Evolutionary conservation across 768 basidiomycete genomes (phyloP).

Genomic region (Cyathus striatus): DNA sequence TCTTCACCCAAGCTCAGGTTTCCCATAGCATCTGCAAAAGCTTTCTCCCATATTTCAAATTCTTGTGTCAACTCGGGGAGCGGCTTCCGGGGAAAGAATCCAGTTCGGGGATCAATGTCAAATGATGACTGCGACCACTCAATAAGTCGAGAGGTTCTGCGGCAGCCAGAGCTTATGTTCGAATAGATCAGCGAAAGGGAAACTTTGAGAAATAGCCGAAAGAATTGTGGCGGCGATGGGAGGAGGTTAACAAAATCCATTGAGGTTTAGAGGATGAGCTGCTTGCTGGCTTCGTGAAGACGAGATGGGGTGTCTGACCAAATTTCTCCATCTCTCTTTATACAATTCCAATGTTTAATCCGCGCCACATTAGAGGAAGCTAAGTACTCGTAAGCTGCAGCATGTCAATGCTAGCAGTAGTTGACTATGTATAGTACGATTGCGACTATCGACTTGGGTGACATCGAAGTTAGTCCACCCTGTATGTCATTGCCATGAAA

Average conservation of each 20-base stretch:
- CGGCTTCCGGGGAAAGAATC: constrained; percentile 76
- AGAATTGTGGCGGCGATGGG: constrained; percentile 47
- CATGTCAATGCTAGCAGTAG: too few relatives aligned
- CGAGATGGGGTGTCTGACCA: too few relatives aligned
- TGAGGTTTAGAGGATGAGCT: constrained; percentile 6
- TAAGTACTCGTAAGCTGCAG: too few relatives aligned
- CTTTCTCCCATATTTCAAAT: constrained; percentile 71
- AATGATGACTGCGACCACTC: constrained; percentile 39
- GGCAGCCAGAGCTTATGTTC: constrained; percentile 25
- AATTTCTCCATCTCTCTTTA: too few relatives aligned
- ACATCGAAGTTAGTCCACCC: too few relatives aligned
- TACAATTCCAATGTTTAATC: constrained; percentile 1
- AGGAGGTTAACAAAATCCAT: constrained; percentile 43
- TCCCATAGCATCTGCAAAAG: constrained; percentile 47
- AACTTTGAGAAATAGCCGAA: constrained; percentile 42
- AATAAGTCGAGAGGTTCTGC: constrained; percentile 19
- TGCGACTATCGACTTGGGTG: too few relatives aligned
- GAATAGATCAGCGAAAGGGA: constrained; percentile 43
- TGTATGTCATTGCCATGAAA: too few relatives aligned
- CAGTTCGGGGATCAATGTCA: constrained; percentile 59
- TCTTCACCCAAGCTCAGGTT: constrained; percentile 57
- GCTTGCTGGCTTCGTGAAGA: neutral
- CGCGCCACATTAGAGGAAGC: constrained; percentile 7
- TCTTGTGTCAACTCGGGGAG: constrained; percentile 47
- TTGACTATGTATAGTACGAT: too few relatives aligned